Evolutionary conservation across 495 filamentous ascomycete species (phyloP), one percentile per base, ranked within the genome.

Genomic region (Daldinia childiae): DNA sequence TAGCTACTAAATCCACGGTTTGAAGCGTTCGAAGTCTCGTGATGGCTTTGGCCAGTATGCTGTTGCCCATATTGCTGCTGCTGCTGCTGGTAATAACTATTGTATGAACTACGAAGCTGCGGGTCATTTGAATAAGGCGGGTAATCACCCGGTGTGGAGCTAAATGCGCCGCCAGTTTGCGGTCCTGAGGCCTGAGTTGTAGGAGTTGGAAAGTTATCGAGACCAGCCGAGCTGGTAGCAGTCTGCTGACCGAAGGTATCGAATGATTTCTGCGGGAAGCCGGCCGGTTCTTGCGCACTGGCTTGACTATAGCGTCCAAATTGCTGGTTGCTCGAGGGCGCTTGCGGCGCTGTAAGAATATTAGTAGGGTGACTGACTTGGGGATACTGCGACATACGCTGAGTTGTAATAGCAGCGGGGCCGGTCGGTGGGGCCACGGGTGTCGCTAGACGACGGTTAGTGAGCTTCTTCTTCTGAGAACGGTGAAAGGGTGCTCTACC

Each of bases 51-150:
- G 8, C 79, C 81, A 36, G 77, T 83, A 69, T 88, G 85, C 70
- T 92, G 90, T 75, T 93, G 91, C 39, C 85, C 88, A 79, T 93
- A 97, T 61, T 84, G 83, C 58, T 84, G 83, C 57, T 88, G 86
- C 15, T 84, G 83, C 57, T 88, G 86, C 15, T 86, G 83, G 74
- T 97, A 95, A 79, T 92, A 94, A 79, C 90, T 91, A 67, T 88
- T 87, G 79, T 94, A 95, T 9, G 88, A 85, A 77, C 89, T 88
- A 45, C 94, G 89, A 62, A 82, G 84, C 74, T 93, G 91, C 56
- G 91, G 88, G 68, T 94, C 92, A n/a, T 90, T 87, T 3, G 91
- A 95, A 82, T 97, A 97, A 0, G 90, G 90, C 19, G 92, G 92
- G 72, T 90, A 95, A 45, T 97, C 91, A 79, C 86, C 89, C 45